Evolutionary conservation across 108 stramenopile genomes (phyloP).

Genomic region (Skeletonema marinoi): DNA sequence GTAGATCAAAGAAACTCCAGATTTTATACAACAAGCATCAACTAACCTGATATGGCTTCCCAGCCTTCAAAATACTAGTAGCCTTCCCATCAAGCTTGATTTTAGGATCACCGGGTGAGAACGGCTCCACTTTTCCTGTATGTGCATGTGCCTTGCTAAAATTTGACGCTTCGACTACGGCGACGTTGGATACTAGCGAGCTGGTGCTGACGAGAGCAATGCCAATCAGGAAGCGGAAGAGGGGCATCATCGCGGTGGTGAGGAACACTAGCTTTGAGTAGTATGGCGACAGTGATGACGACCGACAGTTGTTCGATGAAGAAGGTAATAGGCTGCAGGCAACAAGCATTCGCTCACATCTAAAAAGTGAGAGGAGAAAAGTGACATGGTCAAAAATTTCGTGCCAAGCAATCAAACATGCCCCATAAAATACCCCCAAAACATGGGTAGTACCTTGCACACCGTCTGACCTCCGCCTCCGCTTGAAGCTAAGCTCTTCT

Average conservation of each 20-base stretch:
- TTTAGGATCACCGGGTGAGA: conserved; percentile 63
- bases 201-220: background rate
- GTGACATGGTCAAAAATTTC: too few relatives aligned
- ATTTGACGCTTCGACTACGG: conserved; percentile 44
- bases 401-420: too few relatives aligned
- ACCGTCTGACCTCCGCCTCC: too few relatives aligned
- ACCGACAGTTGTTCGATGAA: background rate
- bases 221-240: background rate
- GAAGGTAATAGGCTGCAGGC: background rate
- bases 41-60: conserved; percentile 59
- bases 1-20: background rate
- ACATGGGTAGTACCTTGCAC: too few relatives aligned
- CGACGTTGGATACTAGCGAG: conserved; percentile 1
- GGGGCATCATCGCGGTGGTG: background rate
- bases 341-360: background rate
- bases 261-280: background rate
- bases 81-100: conserved; percentile 54
- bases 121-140: conserved; percentile 53
- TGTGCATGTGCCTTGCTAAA: conserved; percentile 58
- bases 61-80: conserved; percentile 44
- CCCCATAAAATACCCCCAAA: too few relatives aligned
- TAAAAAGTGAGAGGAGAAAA: background rate
- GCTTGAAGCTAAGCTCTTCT: too few relatives aligned
- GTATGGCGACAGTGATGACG: background rate
- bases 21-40: background rate